Evolutionary conservation across 306 rosid species (phyloP).

Genomic region (Crataegus laevigata): DNA sequence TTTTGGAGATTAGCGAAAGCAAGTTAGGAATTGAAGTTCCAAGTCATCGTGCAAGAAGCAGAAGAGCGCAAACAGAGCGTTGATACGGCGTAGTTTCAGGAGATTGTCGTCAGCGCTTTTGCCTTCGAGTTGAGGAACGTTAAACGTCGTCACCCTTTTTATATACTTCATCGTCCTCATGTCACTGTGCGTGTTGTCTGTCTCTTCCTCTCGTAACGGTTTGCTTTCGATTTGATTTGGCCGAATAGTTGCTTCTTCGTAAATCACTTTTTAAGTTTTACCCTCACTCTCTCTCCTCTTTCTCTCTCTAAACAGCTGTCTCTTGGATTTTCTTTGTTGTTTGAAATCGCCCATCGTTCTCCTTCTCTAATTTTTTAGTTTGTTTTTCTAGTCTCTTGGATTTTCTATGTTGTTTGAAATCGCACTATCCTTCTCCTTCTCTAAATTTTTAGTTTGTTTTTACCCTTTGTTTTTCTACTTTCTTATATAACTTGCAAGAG

Average conservation of each 20-base stretch:
- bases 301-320: background rate
- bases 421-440: too few relatives aligned
- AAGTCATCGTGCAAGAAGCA: background rate
- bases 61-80: background rate
- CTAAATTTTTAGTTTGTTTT: too few relatives aligned
- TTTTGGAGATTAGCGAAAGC: slow-evolving; percentile 14
- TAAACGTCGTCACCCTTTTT: slow-evolving; percentile 3
- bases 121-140: background rate
- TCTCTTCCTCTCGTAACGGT: slow-evolving; percentile 21
- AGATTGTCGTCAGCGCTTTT: background rate
- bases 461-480: too few relatives aligned
- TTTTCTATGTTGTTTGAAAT: too few relatives aligned
- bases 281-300: background rate
- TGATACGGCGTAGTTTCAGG: slow-evolving; percentile 13
- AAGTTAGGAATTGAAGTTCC: background rate
- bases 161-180: background rate
- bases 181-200: background rate
- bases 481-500: too few relatives aligned
- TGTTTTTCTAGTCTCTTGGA: too few relatives aligned
- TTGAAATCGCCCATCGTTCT: background rate
- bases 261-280: background rate
- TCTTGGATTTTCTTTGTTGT: background rate
- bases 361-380: too few relatives aligned
- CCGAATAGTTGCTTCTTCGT: background rate
- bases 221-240: background rate